Percentiles rank a stretch among this genome's conserved stretches.
phyloP scores from a whole-genome alignment of 2,329 filamentous ascomycete genomes.

The Scytalidium lignicola region DNA sequence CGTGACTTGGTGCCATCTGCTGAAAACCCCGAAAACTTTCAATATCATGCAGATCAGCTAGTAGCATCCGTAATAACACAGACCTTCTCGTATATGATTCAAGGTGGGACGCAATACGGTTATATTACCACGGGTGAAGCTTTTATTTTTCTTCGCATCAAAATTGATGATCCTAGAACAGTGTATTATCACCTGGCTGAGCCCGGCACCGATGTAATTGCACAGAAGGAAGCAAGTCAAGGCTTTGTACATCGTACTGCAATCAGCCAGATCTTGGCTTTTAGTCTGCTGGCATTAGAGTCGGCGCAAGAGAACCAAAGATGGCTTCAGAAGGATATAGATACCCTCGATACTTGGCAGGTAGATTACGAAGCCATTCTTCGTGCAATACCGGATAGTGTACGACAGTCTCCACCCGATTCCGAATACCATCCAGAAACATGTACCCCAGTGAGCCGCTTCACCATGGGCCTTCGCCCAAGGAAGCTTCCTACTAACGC shows the following conservation, averaged over 20 bases:
- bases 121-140: slow-evolving; percentile 18
- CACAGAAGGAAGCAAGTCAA: slow-evolving; percentile 22
- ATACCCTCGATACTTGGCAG: no score
- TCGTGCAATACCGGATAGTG: no score
- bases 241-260: slow-evolving; percentile 18
- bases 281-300: no score
- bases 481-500: no score
- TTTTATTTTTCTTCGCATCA: slow-evolving; percentile 17
- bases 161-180: not conserved
- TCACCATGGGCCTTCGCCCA: no score
- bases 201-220: slow-evolving; percentile 32
- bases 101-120: slow-evolving; percentile 27
- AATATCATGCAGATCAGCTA: slow-evolving; percentile 30
- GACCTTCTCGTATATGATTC: slow-evolving; percentile 44
- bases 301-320: no score
- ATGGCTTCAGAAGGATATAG: no score
- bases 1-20: slow-evolving; percentile 17
- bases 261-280: slow-evolving; percentile 24
- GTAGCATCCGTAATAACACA: slow-evolving; percentile 38
- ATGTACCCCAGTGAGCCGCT: no score
- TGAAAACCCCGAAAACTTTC: slow-evolving; percentile 26
- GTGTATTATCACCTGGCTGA: slow-evolving; percentile 22
- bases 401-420: no score
- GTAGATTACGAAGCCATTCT: no score
- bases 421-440: no score